A percentile compares a stretch with the other conserved stretches of the same genome.
phyloP scores from a whole-genome alignment of 345 rosid genomes.

The Eucalyptus dawsonii region DNA sequence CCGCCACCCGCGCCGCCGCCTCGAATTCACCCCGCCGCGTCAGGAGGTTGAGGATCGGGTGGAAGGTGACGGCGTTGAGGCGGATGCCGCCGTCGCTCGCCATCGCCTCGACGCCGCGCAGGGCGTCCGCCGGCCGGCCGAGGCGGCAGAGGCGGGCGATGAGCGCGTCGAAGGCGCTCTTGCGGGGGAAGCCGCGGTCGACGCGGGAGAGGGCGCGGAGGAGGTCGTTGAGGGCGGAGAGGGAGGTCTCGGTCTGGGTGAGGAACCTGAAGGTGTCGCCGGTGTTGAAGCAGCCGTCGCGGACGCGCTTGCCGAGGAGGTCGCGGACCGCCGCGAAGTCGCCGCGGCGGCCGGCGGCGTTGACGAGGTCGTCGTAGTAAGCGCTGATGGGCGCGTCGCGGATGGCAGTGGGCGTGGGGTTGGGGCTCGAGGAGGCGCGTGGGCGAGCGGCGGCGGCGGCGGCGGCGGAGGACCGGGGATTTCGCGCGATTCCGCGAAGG shows the following conservation, averaged over 20 bases:
- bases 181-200: slow-evolving; percentile 37
- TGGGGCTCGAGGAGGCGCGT: slow-evolving; percentile 1
- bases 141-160: slow-evolving; percentile 53
- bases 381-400: slow-evolving; percentile 29
- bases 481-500: background rate
- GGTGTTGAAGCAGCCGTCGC: slow-evolving; percentile 47
- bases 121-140: slow-evolving; percentile 17
- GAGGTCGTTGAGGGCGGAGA: slow-evolving; percentile 30
- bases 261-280: slow-evolving; percentile 60
- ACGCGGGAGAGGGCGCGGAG: slow-evolving; percentile 25
- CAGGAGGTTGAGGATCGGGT: slow-evolving; percentile 35
- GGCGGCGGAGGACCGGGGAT: background rate
- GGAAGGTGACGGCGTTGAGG: slow-evolving; percentile 13
- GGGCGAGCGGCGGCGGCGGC: slow-evolving; percentile 1
- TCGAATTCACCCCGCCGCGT: slow-evolving; percentile 22
- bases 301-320: slow-evolving; percentile 49
- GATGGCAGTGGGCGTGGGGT: background rate
- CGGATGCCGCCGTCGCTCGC: slow-evolving; percentile 2
- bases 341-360: slow-evolving; percentile 30
- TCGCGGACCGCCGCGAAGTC: slow-evolving; percentile 37
- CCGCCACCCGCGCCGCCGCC: slow-evolving; percentile 34
- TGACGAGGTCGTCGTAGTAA: slow-evolving; percentile 43
- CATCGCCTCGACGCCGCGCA: slow-evolving; percentile 28
- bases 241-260: slow-evolving; percentile 20
- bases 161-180: slow-evolving; percentile 41